Percentiles rank a stretch among this genome's conserved stretches.
Conservation (phyloP, 2,329 filamentous ascomycete genomes). For the Pseudogymnoascus sp. region DNA sequence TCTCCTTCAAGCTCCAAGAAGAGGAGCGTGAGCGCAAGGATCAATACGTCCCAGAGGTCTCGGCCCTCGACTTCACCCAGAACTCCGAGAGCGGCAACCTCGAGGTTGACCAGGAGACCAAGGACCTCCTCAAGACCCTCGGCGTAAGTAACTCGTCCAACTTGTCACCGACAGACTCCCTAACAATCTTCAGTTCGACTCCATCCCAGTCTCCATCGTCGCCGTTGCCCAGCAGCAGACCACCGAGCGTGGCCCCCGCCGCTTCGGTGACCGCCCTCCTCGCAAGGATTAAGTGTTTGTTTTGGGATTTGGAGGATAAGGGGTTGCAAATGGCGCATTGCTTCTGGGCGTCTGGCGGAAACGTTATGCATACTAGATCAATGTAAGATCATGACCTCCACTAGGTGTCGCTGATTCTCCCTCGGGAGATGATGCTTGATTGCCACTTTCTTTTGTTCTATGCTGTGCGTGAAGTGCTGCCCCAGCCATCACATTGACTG, state of each 20-base stretch:
- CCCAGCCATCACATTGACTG: not conserved
- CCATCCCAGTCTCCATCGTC: constrained; percentile 93
- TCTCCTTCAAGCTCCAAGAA: constrained; percentile 99
- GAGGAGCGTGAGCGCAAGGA: constrained; percentile 99
- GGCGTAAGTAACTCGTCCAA: constrained; percentile 61
- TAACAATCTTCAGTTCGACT: constrained; percentile 66
- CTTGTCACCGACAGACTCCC: constrained; percentile 24
- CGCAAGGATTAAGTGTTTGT: constrained; percentile 25
- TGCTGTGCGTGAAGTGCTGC: constrained; percentile 7
- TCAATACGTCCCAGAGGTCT: constrained; percentile 99
- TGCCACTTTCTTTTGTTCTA: constrained; percentile 51
- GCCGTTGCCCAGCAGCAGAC: constrained; percentile 82
- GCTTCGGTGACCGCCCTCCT: constrained; percentile 59
- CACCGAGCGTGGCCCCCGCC: constrained; percentile 67
- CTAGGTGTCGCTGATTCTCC: constrained; percentile 88
- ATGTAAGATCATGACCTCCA: constrained; percentile 48
- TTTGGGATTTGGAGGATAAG: constrained; percentile 28
- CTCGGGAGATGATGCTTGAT: constrained; percentile 77
- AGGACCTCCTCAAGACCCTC: constrained; percentile 97
- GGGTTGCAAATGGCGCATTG: constrained; percentile 24
- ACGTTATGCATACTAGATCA: constrained; percentile 45
- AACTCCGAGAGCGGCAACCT: constrained; percentile 87
- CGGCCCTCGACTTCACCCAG: constrained; percentile 95
- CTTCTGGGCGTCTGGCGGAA: constrained; percentile 25
- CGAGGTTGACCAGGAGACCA: constrained; percentile 94